Evolutionary conservation across 2,329 filamentous ascomycete species (phyloP), one percentile per base, ranked within the genome.

Genomic region (Cordyceps cateniannulata): DNA sequence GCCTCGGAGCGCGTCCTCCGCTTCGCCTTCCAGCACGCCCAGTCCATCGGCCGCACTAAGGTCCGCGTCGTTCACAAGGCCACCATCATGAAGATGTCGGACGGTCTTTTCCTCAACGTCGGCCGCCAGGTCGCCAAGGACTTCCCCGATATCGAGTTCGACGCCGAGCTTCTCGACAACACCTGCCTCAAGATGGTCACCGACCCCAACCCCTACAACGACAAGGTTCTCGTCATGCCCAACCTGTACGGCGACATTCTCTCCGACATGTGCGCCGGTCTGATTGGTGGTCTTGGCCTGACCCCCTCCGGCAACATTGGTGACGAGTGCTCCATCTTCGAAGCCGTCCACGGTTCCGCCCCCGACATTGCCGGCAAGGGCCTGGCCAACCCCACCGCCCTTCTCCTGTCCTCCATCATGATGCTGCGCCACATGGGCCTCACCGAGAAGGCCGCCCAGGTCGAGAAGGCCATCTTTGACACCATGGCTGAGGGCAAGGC

Each of bases 71-170:
- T 98, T 66, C 95, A 99, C 89, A 99, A 99, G 86, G 95, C 95
- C 76, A 98, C 95, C 74, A 99, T 99, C 82, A 99, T 99, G 95
- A 99, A 99, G 87, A 96, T 97, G 91, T 93, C 89, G 74, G 95
- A 99, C 77, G 95, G 95, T 80, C 90, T 99, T 64, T 99, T 99
- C 87, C 85, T 99, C 69, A 90, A 85, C 77, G 91, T 89, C 65
- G 95, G 89, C 69, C 82, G 87, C 68, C 85, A 95, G 64, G 86
- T 99, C 68, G 84, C 91, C 76, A 96, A 96, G 86, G 93, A 98
- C 74, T 99, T 90, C 85, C 95, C 95, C 66, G 83, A 87, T 69
- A 91, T 99, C 72, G 90, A 97, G 80, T 98, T 99, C 75, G 93
- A 98, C 74, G 91, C 91, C 70, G 95, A 99, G 85, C 86, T 99